These are phyloP conservation scores for Xylariaceae sp. DNA, from an alignment of 2,329 filamentous ascomycete species.

Conservation along the genomic window DNA sequence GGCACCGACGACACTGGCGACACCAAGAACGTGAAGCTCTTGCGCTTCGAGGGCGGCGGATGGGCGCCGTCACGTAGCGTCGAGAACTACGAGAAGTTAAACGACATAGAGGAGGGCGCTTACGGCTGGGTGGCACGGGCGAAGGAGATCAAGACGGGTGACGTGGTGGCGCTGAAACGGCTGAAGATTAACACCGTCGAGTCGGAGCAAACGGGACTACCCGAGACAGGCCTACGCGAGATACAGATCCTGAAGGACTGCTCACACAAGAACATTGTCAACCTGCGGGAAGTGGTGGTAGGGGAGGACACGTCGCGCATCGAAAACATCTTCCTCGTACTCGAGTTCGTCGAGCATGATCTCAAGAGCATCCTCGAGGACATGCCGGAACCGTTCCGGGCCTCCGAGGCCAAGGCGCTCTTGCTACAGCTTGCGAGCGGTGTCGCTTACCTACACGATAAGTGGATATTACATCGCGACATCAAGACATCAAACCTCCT, in stretches of 20 bases:
- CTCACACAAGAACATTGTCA: constrained; percentile 76
- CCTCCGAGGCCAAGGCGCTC: constrained; percentile 88
- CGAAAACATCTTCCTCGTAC: constrained; percentile 80
- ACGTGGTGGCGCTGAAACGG: constrained; percentile 87
- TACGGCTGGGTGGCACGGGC: constrained; percentile 94
- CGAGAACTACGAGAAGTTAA: constrained; percentile 85
- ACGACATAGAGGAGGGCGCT: constrained; percentile 95
- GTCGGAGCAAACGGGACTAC: constrained; percentile 58
- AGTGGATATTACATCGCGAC: constrained; percentile 91
- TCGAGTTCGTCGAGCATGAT: constrained; percentile 97
- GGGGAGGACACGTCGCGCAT: constrained; percentile 46
- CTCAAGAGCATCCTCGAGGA: constrained; percentile 88
- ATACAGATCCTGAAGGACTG: constrained; percentile 86
- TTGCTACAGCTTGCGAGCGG: constrained; percentile 77
- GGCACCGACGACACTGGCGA: constrained; percentile 16
- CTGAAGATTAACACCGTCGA: constrained; percentile 58
- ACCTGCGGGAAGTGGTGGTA: constrained; percentile 77
- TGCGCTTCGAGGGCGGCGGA: constrained; percentile 64
- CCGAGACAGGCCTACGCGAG: constrained; percentile 87
- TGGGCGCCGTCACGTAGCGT: constrained; percentile 74
- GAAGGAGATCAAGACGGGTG: constrained; percentile 65
- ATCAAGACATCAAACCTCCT: constrained; percentile 92
- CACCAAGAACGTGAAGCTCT: constrained; percentile 47
- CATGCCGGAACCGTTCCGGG: constrained; percentile 89
- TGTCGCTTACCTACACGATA: constrained; percentile 77